These are phyloP conservation scores for Citrullus mucosospermus DNA, from an alignment of 306 rosid genomes.

Conservation along the genomic window DNA sequence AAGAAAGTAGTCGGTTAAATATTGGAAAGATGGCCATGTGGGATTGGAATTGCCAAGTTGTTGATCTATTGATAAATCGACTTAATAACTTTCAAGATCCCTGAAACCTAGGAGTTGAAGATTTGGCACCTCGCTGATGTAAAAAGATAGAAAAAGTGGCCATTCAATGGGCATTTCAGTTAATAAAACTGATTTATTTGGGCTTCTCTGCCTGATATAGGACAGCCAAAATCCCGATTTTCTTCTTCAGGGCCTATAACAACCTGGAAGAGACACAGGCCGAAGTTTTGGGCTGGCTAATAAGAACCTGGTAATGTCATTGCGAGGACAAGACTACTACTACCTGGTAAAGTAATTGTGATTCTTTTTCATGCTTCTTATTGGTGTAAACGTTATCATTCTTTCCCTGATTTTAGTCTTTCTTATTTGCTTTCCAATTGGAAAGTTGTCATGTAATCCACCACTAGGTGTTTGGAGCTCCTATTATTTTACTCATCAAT, in stretches of 20 bases:
- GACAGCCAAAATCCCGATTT: background rate
- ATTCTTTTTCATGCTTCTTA: no score
- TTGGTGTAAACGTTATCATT: no score
- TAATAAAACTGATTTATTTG: background rate
- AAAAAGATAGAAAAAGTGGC: background rate
- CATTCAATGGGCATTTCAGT: background rate
- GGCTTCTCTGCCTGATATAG: background rate
- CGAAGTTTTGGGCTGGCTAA: background rate
- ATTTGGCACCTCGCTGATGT: background rate
- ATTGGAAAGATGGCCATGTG: background rate
- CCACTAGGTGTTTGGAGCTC: no score
- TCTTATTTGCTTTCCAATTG: no score
- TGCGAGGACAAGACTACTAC: background rate
- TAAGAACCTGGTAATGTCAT: background rate
- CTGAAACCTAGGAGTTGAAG: background rate
- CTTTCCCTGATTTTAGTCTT: no score
- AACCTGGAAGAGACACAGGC: background rate
- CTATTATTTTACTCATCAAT: no score
- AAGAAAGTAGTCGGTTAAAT: background rate
- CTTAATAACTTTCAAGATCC: background rate
- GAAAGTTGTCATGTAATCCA: no score
- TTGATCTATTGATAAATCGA: background rate
- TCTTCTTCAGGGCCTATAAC: background rate
- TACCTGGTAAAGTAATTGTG: no score
- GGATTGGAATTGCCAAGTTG: background rate